phyloP scores from a whole-genome alignment of 164 flowering plant species.

The Vitis cinerea region DNA sequence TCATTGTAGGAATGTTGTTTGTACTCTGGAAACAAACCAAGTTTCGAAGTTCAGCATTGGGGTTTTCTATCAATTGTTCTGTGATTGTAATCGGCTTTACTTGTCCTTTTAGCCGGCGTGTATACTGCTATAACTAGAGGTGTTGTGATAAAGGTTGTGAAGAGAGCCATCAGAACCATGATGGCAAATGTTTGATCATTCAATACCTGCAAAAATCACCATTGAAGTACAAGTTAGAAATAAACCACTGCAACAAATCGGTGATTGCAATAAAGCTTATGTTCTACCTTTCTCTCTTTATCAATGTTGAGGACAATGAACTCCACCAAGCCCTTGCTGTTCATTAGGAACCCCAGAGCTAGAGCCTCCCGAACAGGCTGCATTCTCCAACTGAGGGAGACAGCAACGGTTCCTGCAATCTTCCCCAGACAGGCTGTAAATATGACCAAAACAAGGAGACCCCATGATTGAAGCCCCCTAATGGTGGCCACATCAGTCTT shows the following conservation, averaged over 20 bases:
- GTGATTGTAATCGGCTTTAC: slow-evolving; percentile 16
- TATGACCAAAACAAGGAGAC: slow-evolving; percentile 53
- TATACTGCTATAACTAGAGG: slow-evolving; percentile 65
- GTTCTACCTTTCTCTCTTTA: slow-evolving; percentile 40
- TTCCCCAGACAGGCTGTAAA: slow-evolving; percentile 57
- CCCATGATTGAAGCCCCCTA: slow-evolving; percentile 56
- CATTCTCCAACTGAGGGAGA: slow-evolving; percentile 32
- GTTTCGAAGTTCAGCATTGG: slow-evolving; percentile 34
- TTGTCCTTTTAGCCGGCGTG: slow-evolving; percentile 25
- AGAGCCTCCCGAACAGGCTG: slow-evolving; percentile 40
- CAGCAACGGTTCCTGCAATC: slow-evolving; percentile 46
- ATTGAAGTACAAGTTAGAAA: neutral
- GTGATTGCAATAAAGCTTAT: neutral
- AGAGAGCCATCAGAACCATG: slow-evolving; percentile 70
- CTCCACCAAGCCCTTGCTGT: slow-evolving; percentile 61
- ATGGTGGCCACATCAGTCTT: slow-evolving; percentile 58
- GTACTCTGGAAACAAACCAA: slow-evolving; percentile 57
- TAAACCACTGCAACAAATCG: neutral
- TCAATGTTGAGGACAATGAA: slow-evolving; percentile 56
- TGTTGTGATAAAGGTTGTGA: slow-evolving; percentile 79
- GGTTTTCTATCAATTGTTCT: slow-evolving; percentile 23
- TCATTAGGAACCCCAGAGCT: slow-evolving; percentile 61
- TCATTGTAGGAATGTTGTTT: slow-evolving; percentile 48
- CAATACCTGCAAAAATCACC: slow-evolving; percentile 44
- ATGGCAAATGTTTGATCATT: slow-evolving; percentile 80